These are phyloP conservation scores for Thelephora terrestris DNA, from an alignment of 1,284 basidiomycete genomes.

Conservation along the genomic window DNA sequence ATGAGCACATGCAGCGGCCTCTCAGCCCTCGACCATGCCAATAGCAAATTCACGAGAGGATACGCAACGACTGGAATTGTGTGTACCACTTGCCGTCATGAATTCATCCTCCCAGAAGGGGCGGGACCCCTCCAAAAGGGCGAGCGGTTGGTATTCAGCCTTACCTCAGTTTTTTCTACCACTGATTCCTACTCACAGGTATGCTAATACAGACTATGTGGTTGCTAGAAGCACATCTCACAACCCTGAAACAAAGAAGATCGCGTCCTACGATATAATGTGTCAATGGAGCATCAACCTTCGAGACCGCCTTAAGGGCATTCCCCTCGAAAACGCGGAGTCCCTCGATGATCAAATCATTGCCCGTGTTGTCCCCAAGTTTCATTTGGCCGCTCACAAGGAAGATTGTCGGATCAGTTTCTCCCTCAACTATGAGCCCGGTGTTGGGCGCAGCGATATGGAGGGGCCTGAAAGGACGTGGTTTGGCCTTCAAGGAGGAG, in stretches of 20 bases:
- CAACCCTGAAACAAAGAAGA: not conserved
- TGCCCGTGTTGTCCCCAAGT: conserved; percentile 11
- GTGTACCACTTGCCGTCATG: conserved; percentile 14
- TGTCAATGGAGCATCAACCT: conserved; percentile 14
- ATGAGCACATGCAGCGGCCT: conserved; percentile 12
- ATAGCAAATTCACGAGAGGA: conserved; percentile 12
- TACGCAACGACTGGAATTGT: conserved; percentile 16
- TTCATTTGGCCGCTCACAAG: conserved; percentile 12
- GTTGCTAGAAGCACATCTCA: conserved; percentile 7
- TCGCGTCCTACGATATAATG: conserved; percentile 14
- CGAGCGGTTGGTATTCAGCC: conserved; percentile 9
- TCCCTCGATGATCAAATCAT: not conserved
- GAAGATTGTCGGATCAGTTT: conserved; percentile 9
- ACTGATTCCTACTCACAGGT: too few relatives aligned
- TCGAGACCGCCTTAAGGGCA: too few relatives aligned
- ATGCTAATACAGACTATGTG: conserved; percentile 16
- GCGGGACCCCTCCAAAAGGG: conserved; percentile 11
- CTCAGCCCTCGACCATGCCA: conserved; percentile 9
- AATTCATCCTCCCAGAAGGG: conserved; percentile 6
- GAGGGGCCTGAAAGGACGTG: conserved; percentile 15
- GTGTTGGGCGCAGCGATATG: conserved; percentile 10
- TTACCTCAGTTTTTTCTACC: too few relatives aligned
- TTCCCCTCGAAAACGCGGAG: not conserved
- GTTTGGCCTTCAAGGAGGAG: conserved; percentile 9
- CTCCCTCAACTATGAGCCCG: conserved; percentile 11